Evolutionary conservation across 202 grass and related monocot species (phyloP).

Genomic region (Panicum virgatum): DNA sequence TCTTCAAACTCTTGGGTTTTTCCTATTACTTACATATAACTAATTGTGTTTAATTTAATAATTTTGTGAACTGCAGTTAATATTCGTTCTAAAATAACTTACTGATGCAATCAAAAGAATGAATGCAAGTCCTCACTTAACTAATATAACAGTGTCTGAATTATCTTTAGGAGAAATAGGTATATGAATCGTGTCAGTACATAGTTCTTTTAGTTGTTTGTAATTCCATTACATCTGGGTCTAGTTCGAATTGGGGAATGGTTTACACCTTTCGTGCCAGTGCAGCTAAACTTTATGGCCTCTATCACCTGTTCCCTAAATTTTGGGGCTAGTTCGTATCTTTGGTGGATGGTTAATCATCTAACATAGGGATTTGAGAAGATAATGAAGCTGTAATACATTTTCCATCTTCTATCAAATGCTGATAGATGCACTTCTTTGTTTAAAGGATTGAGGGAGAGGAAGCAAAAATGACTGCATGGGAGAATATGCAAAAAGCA

Average conservation of each 20-base stretch:
- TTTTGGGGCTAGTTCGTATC: neutral
- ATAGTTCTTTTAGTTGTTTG: neutral
- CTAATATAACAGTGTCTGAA: constrained; percentile 8
- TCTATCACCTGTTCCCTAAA: neutral
- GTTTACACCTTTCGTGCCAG: constrained; percentile 3
- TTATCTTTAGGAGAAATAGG: neutral
- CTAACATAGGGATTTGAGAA: constrained; percentile 4
- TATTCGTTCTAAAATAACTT: constrained; percentile 15
- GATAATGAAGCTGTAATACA: constrained; percentile 22
- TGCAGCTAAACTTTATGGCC: neutral
- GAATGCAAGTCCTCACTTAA: constrained; percentile 4
- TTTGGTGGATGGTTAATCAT: constrained; percentile 5
- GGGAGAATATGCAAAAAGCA: constrained; percentile 75
- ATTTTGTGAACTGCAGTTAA: neutral
- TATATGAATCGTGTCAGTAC: neutral
- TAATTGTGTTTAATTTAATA: neutral
- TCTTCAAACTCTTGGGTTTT: neutral
- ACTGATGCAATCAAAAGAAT: neutral
- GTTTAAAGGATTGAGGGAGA: constrained; percentile 59
- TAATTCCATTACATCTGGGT: neutral
- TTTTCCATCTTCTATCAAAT: constrained; percentile 4
- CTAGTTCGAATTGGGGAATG: neutral
- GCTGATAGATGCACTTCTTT: constrained; percentile 23
- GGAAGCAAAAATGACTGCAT: constrained; percentile 62
- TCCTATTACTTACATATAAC: neutral